Base-by-base conservation (phyloP, 2,329 filamentous ascomycete genomes). In the Clonostachys byssicola region DNA sequence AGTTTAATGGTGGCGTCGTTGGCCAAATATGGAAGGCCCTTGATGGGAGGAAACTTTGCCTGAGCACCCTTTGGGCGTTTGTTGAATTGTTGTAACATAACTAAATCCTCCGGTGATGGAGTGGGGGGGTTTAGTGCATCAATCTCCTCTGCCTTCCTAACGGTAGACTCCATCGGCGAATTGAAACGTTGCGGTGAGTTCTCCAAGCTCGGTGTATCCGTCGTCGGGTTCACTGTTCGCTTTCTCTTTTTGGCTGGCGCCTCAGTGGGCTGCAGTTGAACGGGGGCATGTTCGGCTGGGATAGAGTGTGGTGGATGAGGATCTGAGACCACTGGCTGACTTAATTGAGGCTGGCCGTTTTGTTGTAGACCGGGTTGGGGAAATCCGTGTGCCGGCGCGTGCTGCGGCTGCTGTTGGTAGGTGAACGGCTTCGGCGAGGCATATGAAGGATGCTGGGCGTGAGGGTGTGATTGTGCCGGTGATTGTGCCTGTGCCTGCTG, bases 1-100 rank as follows among this genome's bases (percentile, higher is more conserved):
- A 73, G 58, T 50, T 70, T 72, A n/a, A 65, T 57, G n/a, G 58
- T 64, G 3, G 62, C 68, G 18, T 66, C 61, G 34, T 61, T 67
- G 3, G 66, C 56, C 6, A 73, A 56, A 51, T 66, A 58, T 2
- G 66, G 63, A 4, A 71, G 59, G 4, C 69, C 71, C 34, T 63
- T 64, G 33, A 72, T 64, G 0, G 65, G 51, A 12, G 68, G 68
- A 12, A 68, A 64, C 20, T 62, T 67, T 6, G 58, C 58, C 49
- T 71, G 68, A 5, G 61, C 62, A 30, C 61, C 58, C 45, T 67
- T 67, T 20, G 52, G 57, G 18, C 68, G 64, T 48, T 70, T 71
- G 10, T 53, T 57, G 39, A 70, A 71, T 30, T 69, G 63, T 5
- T 58, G 52, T n/a, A 73, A 56, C n/a, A 62, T 46, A 35, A 61